These are phyloP conservation scores for Phoma sp. DNA, from an alignment of 2,329 filamentous ascomycete genomes.

Conservation along the genomic window DNA sequence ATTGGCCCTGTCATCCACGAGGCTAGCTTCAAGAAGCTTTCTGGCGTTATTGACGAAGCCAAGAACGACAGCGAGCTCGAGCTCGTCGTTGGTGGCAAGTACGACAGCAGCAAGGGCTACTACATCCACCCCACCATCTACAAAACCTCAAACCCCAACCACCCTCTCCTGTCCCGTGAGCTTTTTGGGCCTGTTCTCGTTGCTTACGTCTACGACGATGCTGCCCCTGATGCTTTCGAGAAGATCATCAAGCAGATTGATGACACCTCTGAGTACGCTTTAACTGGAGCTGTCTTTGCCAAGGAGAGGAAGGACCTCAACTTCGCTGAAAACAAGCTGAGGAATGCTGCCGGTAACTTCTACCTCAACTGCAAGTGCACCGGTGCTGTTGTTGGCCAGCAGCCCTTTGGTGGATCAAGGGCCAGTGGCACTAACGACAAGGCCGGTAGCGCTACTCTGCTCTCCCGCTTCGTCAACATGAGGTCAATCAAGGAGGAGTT, in stretches of 20 bases:
- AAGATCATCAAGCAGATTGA: constrained; percentile 70
- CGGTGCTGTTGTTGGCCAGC: constrained; percentile 57
- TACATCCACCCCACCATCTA: constrained; percentile 87
- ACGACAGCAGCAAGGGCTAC: constrained; percentile 80
- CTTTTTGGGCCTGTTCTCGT: constrained; percentile 82
- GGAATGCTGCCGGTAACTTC: constrained; percentile 80
- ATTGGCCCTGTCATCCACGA: constrained; percentile 87
- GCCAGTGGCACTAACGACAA: constrained; percentile 65
- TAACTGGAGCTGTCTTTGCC: constrained; percentile 80
- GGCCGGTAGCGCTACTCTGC: constrained; percentile 60
- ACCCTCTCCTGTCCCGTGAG: constrained; percentile 77
- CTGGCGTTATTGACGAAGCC: constrained; percentile 77
- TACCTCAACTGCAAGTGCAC: constrained; percentile 84
- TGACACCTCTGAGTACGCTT: constrained; percentile 74
- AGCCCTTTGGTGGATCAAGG: constrained; percentile 61
- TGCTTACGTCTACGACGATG: constrained; percentile 79
- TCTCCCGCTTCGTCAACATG: constrained; percentile 62
- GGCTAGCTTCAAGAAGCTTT: constrained; percentile 80
- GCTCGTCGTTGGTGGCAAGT: constrained; percentile 75
- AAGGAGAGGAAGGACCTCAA: constrained; percentile 70
- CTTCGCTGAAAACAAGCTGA: constrained; percentile 72
- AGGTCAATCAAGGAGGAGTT: constrained; percentile 65
- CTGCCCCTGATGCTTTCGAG: constrained; percentile 62
- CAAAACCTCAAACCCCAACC: constrained; percentile 72
- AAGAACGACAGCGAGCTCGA: constrained; percentile 76